Evolutionary conservation across 768 basidiomycete genomes (phyloP).

Genomic region (button mushroom (Agaricus bisporus)): DNA sequence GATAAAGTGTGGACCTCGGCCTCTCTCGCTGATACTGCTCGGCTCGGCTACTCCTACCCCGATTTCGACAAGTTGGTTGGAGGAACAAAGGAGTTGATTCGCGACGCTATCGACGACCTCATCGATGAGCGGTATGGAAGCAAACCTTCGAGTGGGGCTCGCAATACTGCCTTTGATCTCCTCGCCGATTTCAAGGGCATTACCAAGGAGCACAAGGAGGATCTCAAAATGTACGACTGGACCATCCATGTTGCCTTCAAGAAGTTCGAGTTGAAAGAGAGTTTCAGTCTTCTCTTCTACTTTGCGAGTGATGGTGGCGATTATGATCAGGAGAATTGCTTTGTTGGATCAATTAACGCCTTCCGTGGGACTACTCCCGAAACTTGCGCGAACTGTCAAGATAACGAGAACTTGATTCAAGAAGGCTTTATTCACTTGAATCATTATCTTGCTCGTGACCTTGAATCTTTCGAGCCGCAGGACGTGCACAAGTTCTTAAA

Average conservation of each 20-base stretch:
- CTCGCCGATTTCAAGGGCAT: neutral
- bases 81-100: conserved; percentile 20
- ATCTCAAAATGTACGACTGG: conserved; percentile 30
- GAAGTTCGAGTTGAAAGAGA: conserved; percentile 32
- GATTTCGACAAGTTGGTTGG: conserved; percentile 38
- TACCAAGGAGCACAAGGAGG: neutral
- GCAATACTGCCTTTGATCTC: neutral
- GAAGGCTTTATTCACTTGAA: conserved; percentile 44
- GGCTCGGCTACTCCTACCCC: conserved; percentile 43
- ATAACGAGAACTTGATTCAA: conserved; percentile 22
- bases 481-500: conserved; percentile 35
- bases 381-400: conserved; percentile 35
- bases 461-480: conserved; percentile 28
- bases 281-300: conserved; percentile 38
- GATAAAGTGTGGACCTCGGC: conserved; percentile 35
- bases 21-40: conserved; percentile 21
- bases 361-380: conserved; percentile 28
- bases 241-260: conserved; percentile 34
- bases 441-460: conserved; percentile 23
- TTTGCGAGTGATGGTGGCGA: conserved; percentile 29
- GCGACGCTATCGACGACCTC: conserved; percentile 23
- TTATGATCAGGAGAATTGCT: conserved; percentile 20
- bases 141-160: neutral
- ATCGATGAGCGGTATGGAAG: conserved; percentile 32
- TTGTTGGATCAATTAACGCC: conserved; percentile 34